Conservation (phyloP, 2,329 filamentous ascomycete genomes). For the Paraphaeosphaeria sporulosa region DNA sequence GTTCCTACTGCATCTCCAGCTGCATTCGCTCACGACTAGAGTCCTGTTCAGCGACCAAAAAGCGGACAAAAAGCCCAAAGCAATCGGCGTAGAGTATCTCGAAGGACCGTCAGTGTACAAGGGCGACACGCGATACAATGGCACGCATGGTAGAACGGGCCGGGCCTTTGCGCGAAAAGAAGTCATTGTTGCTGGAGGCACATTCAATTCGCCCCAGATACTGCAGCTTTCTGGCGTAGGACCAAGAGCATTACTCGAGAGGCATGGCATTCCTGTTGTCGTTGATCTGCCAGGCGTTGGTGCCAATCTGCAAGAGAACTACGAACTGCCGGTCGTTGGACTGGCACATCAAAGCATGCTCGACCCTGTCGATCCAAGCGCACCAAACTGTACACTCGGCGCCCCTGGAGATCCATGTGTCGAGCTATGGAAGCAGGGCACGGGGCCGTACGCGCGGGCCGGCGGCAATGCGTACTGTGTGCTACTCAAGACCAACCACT, state of each 20-base stretch:
- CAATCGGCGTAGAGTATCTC: constrained; percentile 60
- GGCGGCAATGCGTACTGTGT: neutral
- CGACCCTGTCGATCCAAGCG: constrained; percentile 52
- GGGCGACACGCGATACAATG: constrained; percentile 12
- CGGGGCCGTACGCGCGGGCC: constrained; percentile 42
- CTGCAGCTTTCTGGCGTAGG: constrained; percentile 69
- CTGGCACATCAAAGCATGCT: too few relatives aligned
- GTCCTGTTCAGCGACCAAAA: too few relatives aligned
- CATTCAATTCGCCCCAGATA: constrained; percentile 68
- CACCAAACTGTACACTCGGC: constrained; percentile 49
- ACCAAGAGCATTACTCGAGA: constrained; percentile 58
- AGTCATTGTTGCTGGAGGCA: constrained; percentile 47
- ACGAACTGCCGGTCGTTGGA: constrained; percentile 52
- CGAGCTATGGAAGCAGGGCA: constrained; percentile 35
- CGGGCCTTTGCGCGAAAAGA: constrained; percentile 14
- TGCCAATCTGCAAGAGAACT: constrained; percentile 60
- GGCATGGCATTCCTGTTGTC: constrained; percentile 60
- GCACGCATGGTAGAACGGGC: neutral
- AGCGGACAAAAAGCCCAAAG: constrained; percentile 52
- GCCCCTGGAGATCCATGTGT: constrained; percentile 55
- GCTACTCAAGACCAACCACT: constrained; percentile 45
- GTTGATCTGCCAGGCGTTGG: constrained; percentile 67
- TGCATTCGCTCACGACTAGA: too few relatives aligned
- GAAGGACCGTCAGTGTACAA: constrained; percentile 56
- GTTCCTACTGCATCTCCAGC: too few relatives aligned